Conservation (phyloP, 2,329 filamentous ascomycete species). For the Whalleya microplaca region DNA sequence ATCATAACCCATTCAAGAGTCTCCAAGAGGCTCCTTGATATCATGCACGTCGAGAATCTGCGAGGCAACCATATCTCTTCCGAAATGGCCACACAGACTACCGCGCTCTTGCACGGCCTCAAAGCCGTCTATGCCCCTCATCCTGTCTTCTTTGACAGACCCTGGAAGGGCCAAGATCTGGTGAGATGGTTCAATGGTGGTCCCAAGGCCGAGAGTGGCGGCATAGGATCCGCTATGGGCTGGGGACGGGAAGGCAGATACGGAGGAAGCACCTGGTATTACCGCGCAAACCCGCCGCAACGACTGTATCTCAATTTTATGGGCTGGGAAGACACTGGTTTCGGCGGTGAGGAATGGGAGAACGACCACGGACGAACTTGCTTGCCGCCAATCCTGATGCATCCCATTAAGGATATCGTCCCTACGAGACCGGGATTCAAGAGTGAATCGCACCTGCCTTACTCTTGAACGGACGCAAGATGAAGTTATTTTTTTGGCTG, state of each 20-base stretch:
- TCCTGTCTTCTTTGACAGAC: constrained; percentile 77
- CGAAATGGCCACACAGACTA: constrained; percentile 78
- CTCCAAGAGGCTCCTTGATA: constrained; percentile 70
- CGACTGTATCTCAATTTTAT: constrained; percentile 67
- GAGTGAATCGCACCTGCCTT: constrained; percentile 47
- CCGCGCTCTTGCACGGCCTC: constrained; percentile 75
- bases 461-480: constrained; percentile 21
- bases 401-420: constrained; percentile 62
- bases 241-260: constrained; percentile 63
- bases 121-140: constrained; percentile 81
- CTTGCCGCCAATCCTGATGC: constrained; percentile 61
- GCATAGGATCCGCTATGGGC: constrained; percentile 59
- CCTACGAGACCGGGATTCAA: constrained; percentile 50
- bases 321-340: constrained; percentile 58
- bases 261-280: constrained; percentile 65
- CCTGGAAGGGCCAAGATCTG: constrained; percentile 63
- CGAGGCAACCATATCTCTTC: constrained; percentile 76
- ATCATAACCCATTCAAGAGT: constrained; percentile 78
- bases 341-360: constrained; percentile 62
- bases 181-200: constrained; percentile 65
- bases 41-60: constrained; percentile 78
- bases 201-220: constrained; percentile 56
- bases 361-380: constrained; percentile 58
- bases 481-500: no score
- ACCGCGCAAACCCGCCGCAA: constrained; percentile 59